Evolutionary conservation across 73 alveolate species (phyloP).

Genomic region (Paramecium octaurelia): DNA sequence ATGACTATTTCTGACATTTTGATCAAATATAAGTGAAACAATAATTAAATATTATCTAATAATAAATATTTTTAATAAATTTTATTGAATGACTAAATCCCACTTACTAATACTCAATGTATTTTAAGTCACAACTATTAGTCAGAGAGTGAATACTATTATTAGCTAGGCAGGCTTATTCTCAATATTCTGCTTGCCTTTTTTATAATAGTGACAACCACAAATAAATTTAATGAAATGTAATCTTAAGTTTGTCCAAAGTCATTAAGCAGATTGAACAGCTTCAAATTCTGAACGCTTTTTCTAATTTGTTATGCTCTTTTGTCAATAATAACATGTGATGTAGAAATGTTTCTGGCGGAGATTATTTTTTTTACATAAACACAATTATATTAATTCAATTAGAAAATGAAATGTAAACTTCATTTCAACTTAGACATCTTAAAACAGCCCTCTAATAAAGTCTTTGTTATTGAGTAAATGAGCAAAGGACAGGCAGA

Average conservation of each 20-base stretch:
- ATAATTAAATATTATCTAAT: not conserved
- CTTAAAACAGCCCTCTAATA: not conserved
- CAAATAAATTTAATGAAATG: not conserved
- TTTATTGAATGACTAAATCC: conserved; percentile 21
- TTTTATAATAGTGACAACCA: not conserved
- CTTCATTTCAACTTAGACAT: not conserved
- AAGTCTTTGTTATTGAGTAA: not conserved
- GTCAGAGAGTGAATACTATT: not conserved
- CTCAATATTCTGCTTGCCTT: not conserved
- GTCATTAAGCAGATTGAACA: not conserved
- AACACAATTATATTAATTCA: not conserved
- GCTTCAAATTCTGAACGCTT: not conserved
- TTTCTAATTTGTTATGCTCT: not conserved
- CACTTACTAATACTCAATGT: not conserved
- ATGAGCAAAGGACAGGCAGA: not conserved
- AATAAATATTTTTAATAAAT: not conserved
- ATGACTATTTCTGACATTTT: not conserved
- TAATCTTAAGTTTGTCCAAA: not conserved
- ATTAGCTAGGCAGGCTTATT: not conserved
- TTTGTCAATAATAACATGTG: not conserved
- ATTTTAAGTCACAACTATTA: conserved; percentile 20
- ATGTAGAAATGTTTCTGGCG: not conserved
- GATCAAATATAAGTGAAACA: not conserved
- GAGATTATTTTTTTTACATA: not conserved
- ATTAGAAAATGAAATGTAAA: not conserved